Percentiles rank a stretch among this genome's conserved stretches.
Evolutionary conservation across 108 stramenopile genomes (phyloP).

Genomic region (Conticribra guillardii): DNA sequence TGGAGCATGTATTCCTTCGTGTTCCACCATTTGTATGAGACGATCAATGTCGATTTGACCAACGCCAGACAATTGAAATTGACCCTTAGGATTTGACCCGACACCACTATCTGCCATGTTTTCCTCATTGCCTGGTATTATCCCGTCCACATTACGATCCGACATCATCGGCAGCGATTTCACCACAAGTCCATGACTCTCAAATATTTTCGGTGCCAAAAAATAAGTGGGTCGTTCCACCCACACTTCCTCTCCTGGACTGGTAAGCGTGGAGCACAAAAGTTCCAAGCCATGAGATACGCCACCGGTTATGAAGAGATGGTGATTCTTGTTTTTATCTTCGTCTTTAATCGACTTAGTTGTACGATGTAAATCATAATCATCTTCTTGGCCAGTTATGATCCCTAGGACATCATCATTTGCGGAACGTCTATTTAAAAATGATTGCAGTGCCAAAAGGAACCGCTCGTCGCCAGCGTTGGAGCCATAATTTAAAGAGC

Average conservation of each 20-base stretch:
- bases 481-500: constrained; percentile 47
- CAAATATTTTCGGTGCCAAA: constrained; percentile 61
- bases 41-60: constrained; percentile 55
- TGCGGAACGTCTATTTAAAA: constrained; percentile 51
- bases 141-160: constrained; percentile 2
- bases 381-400: no score
- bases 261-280: constrained; percentile 52
- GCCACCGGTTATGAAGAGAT: constrained; percentile 68
- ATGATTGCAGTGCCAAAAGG: constrained; percentile 42
- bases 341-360: constrained; percentile 16
- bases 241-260: constrained; percentile 63
- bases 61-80: not conserved
- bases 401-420: no score
- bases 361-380: no score
- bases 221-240: constrained; percentile 75
- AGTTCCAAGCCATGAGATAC: constrained; percentile 76
- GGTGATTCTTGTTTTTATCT: constrained; percentile 1
- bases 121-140: no score
- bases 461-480: constrained; percentile 50
- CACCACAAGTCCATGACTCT: constrained; percentile 55
- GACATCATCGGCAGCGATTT: constrained; percentile 57
- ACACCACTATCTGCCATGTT: no score
- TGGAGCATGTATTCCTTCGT: constrained; percentile 39
- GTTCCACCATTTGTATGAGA: constrained; percentile 34
- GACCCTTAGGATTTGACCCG: no score